Conservation (phyloP, 495 filamentous ascomycete species). For the Trichoderma gamsii region DNA sequence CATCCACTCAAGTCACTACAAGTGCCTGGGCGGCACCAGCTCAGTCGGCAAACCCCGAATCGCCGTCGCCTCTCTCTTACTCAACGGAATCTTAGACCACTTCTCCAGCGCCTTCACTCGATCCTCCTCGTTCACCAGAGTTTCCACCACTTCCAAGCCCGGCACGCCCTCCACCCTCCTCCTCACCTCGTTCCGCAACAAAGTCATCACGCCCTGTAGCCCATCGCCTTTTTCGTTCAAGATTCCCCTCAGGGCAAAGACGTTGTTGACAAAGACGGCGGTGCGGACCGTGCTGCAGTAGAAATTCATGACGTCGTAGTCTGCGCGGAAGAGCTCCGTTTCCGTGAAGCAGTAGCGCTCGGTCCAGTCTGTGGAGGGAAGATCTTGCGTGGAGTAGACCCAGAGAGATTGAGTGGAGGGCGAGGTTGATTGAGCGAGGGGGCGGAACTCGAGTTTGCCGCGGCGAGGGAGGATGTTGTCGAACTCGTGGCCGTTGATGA, state of each 20-base stretch:
- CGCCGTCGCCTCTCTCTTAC: constrained; percentile 42
- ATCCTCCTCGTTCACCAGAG: constrained; percentile 45
- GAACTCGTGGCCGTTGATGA: constrained; percentile 22
- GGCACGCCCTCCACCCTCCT: constrained; percentile 39
- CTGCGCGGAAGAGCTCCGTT: constrained; percentile 36
- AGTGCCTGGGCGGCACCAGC: constrained; percentile 17
- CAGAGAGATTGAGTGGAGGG: constrained; percentile 29
- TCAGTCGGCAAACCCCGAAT: constrained; percentile 50
- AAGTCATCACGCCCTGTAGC: constrained; percentile 37
- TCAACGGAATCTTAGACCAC: constrained; percentile 52
- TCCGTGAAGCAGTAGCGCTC: constrained; percentile 39
- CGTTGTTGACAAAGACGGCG: constrained; percentile 38
- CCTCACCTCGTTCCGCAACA: constrained; percentile 55
- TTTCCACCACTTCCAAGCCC: constrained; percentile 41
- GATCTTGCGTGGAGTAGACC: constrained; percentile 36
- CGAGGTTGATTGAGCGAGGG: constrained; percentile 27
- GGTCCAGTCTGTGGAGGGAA: constrained; percentile 25
- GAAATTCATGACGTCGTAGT: constrained; percentile 58
- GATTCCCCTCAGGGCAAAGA: constrained; percentile 31
- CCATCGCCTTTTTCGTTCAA: constrained; percentile 35
- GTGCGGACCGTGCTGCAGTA: constrained; percentile 32
- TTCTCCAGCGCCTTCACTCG: constrained; percentile 45
- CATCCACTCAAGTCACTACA: not conserved
- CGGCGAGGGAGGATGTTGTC: constrained; percentile 10
- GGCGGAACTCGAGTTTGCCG: constrained; percentile 25